Evolutionary conservation across 1,284 basidiomycete genomes (phyloP).

Genomic region (Vanrija humicola): DNA sequence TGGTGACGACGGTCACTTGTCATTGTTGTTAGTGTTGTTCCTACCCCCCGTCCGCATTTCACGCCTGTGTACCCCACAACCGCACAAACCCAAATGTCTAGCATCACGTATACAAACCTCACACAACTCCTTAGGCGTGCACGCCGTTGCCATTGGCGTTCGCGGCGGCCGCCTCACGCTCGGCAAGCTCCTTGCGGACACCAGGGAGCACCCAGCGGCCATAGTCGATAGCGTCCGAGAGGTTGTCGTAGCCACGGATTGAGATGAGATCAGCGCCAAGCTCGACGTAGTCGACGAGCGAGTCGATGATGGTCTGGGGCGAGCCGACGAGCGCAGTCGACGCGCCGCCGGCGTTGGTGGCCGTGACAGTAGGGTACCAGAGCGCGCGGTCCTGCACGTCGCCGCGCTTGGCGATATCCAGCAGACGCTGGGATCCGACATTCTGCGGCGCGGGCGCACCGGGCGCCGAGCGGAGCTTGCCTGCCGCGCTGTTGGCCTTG

Average conservation of each 20-base stretch:
- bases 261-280: constrained; percentile 30
- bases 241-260: constrained; percentile 35
- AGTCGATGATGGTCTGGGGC: constrained; percentile 31
- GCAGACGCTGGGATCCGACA: constrained; percentile 31
- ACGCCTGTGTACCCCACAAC: no score
- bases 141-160: no score
- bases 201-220: constrained; percentile 33
- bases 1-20: no score
- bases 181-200: constrained; percentile 8
- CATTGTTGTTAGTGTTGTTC: no score
- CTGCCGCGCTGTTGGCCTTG: constrained; percentile 2
- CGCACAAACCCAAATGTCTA: no score
- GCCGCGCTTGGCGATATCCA: constrained; percentile 31
- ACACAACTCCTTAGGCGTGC: no score
- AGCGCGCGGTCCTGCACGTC: constrained; percentile 35
- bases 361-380: constrained; percentile 35
- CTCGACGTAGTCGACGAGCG: constrained; percentile 33
- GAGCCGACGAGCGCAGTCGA: constrained; percentile 36
- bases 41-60: no score
- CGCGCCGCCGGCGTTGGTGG: constrained; percentile 30
- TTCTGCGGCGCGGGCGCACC: constrained; percentile 12
- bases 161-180: background rate
- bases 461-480: no score
- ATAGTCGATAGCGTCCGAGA: constrained; percentile 31
- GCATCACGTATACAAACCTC: no score